Percentiles rank a stretch among this genome's conserved stretches.
Conservation (phyloP, 2,329 filamentous ascomycete genomes). For the Pseudocercospora musae region DNA sequence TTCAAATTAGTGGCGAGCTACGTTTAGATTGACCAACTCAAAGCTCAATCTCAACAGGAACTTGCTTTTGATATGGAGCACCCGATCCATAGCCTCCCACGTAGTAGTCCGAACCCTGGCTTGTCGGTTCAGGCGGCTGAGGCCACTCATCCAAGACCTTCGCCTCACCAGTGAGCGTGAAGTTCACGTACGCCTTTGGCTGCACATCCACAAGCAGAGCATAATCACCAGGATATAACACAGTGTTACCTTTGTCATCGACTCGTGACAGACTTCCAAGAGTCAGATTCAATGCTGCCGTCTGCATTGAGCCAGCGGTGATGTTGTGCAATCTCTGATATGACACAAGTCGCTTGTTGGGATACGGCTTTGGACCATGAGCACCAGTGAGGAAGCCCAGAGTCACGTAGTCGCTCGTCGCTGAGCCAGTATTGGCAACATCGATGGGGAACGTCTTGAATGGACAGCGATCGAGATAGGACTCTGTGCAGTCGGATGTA, state of each 20-base stretch:
- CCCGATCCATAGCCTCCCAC: conserved; percentile 30
- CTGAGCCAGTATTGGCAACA: conserved; percentile 49
- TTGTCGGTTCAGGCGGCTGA: conserved; percentile 26
- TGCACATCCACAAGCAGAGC: conserved; percentile 47
- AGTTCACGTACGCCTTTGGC: conserved; percentile 41
- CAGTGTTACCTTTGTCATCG: conserved; percentile 49
- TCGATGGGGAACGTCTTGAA: conserved; percentile 43
- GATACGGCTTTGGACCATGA: conserved; percentile 51
- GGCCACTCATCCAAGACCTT: conserved; percentile 43
- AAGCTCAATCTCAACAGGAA: conserved; percentile 5
- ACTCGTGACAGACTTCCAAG: conserved; percentile 51
- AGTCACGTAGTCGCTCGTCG: conserved; percentile 52
- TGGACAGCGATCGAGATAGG: conserved; percentile 43
- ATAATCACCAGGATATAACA: conserved; percentile 56
- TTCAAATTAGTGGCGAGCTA: neutral
- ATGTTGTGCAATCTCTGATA: conserved; percentile 46
- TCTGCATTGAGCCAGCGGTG: conserved; percentile 25
- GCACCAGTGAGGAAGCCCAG: conserved; percentile 50
- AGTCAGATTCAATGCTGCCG: conserved; percentile 42
- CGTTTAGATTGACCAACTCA: neutral
- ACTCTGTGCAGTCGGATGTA: conserved; percentile 35
- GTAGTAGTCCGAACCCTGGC: conserved; percentile 30
- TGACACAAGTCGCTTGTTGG: conserved; percentile 52
- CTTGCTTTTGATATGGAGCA: conserved; percentile 14
- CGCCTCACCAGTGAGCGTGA: conserved; percentile 47